Percentiles rank a stretch among this genome's conserved stretches.
These are phyloP conservation scores for Pseudonectria foliicola DNA, from an alignment of 2,329 filamentous ascomycete species.

Conservation along the genomic window DNA sequence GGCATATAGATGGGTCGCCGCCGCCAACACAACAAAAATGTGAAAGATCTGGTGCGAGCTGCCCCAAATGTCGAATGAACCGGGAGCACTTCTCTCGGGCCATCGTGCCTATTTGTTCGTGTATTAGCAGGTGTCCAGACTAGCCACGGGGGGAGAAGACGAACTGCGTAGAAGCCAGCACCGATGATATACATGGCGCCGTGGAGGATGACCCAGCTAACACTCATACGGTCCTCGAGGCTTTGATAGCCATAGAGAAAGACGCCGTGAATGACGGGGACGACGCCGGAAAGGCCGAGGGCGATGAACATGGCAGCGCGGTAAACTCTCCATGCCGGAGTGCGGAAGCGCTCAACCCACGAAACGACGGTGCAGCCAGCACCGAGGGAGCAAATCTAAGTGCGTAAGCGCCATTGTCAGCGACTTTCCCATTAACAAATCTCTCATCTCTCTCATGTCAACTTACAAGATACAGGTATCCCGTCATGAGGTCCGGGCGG, in stretches of 20 bases:
- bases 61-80: conserved; percentile 82
- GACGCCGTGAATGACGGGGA: conserved; percentile 76
- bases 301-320: conserved; percentile 83
- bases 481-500: conserved; percentile 53
- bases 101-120: conserved; percentile 54
- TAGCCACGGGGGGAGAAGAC: conserved; percentile 22
- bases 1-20: conserved; percentile 71
- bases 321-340: conserved; percentile 75
- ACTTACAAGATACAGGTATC: conserved; percentile 71
- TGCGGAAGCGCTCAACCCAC: conserved; percentile 75
- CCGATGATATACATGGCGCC: conserved; percentile 80
- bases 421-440: neutral
- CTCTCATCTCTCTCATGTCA: neutral
- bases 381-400: conserved; percentile 69
- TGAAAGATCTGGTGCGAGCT: conserved; percentile 97
- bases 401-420: conserved; percentile 11
- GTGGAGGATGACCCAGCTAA: conserved; percentile 74
- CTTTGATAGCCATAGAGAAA: conserved; percentile 57
- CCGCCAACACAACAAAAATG: conserved; percentile 77
- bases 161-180: conserved; percentile 76
- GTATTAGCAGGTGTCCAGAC: neutral
- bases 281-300: conserved; percentile 74
- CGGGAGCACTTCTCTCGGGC: conserved; percentile 74
- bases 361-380: conserved; percentile 70
- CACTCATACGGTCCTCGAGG: conserved; percentile 66